Evolutionary conservation across 2,329 filamentous ascomycete species (phyloP).

Genomic region (Xylariales sp.): DNA sequence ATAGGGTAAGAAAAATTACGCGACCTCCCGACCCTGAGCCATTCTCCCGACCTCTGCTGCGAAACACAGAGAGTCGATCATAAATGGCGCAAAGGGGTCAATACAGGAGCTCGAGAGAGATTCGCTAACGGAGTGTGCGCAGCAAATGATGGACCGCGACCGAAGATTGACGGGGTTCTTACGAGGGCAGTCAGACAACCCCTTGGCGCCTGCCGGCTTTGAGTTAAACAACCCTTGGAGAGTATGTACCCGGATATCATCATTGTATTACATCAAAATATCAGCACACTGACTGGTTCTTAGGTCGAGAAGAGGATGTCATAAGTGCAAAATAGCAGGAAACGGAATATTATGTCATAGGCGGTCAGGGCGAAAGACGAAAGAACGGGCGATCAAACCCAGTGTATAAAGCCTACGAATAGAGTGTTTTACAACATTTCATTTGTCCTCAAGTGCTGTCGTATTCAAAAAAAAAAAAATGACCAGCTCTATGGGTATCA

Average conservation of each 20-base stretch:
- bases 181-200: constrained; percentile 53
- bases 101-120: not conserved
- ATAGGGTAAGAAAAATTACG: constrained; percentile 43
- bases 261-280: no score
- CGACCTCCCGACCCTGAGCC: not conserved
- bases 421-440: constrained; percentile 2
- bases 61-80: no score
- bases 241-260: constrained; percentile 39
- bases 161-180: constrained; percentile 54
- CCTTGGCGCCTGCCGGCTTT: constrained; percentile 54
- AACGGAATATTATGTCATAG: constrained; percentile 6
- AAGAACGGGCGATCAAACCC: constrained; percentile 1
- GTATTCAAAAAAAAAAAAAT: no score
- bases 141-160: constrained; percentile 61
- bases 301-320: constrained; percentile 49
- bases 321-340: constrained; percentile 22
- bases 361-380: constrained; percentile 3
- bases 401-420: constrained; percentile 8
- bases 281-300: constrained; percentile 13
- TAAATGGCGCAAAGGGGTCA: no score
- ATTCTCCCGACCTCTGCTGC: no score
- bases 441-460: constrained; percentile 1
- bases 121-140: constrained; percentile 11
- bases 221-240: constrained; percentile 62
- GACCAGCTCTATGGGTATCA: constrained; percentile 1